Evolutionary conservation across 306 rosid species (phyloP).

Genomic region (Sophora flavescens): DNA sequence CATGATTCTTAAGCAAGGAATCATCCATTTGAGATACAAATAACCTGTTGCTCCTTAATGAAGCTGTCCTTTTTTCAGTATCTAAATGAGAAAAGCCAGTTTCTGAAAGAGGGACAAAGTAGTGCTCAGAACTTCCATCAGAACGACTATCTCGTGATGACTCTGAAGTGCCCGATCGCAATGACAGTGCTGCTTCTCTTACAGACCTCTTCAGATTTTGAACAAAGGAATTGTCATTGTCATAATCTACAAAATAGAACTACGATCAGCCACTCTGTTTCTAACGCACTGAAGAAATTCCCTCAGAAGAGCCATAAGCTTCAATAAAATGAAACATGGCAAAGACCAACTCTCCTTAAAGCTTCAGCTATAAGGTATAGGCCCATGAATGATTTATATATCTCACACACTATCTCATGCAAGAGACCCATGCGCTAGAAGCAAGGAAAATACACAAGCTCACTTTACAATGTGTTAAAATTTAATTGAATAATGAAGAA

Average conservation of each 20-base stretch:
- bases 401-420: slow-evolving; percentile 30
- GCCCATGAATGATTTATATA: slow-evolving; percentile 10
- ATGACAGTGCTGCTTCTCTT: slow-evolving; percentile 87
- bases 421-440: neutral
- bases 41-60: slow-evolving; percentile 73
- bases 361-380: slow-evolving; percentile 9
- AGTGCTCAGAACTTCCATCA: slow-evolving; percentile 89
- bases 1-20: slow-evolving; percentile 58
- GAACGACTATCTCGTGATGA: slow-evolving; percentile 74
- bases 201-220: slow-evolving; percentile 89
- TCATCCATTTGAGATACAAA: slow-evolving; percentile 64
- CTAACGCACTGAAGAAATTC: slow-evolving; percentile 38
- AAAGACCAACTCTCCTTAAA: slow-evolving; percentile 29
- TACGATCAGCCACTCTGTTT: slow-evolving; percentile 34
- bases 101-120: slow-evolving; percentile 82
- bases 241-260: slow-evolving; percentile 49
- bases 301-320: slow-evolving; percentile 37
- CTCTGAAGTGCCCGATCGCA: slow-evolving; percentile 63
- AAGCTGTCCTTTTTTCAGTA: slow-evolving; percentile 69
- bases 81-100: slow-evolving; percentile 73
- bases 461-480: slow-evolving; percentile 20
- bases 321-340: slow-evolving; percentile 40
- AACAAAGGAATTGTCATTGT: slow-evolving; percentile 63
- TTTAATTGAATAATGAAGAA: slow-evolving; percentile 37
- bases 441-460: slow-evolving; percentile 12